A percentile compares a stretch with the other conserved stretches of the same genome.
These are phyloP conservation scores for Solanum aculeatissimum DNA, from an alignment of 305 asterid genomes.

Conservation along the genomic window DNA sequence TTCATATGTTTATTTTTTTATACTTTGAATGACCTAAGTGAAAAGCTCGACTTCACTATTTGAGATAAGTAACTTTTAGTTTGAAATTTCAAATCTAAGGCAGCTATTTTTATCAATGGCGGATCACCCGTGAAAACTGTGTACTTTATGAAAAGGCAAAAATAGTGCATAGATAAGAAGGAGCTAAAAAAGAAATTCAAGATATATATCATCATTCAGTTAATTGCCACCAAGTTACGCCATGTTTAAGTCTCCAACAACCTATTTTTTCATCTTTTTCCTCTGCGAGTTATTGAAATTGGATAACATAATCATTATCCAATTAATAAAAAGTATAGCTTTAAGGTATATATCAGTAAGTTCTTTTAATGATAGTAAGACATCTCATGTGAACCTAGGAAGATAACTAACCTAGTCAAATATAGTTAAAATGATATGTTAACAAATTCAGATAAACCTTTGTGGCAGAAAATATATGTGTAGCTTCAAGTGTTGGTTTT, in stretches of 20 bases:
- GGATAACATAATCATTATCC: background rate
- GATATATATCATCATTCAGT: background rate
- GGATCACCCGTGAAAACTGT: background rate
- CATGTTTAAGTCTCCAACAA: background rate
- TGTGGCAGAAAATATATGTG: background rate
- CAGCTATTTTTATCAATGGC: background rate
- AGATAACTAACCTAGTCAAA: background rate
- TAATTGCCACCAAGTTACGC: background rate
- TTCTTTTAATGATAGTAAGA: background rate
- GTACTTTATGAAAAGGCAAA: background rate
- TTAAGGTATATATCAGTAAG: background rate
- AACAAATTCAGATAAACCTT: background rate
- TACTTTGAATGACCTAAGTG: background rate
- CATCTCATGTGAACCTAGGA: background rate
- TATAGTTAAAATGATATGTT: background rate
- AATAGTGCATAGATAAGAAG: background rate
- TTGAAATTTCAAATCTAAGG: background rate
- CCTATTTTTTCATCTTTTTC: background rate
- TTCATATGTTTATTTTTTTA: background rate
- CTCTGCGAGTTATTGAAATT: background rate
- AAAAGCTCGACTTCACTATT: rapidly evolving
- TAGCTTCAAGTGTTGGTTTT: background rate
- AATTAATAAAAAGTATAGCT: background rate
- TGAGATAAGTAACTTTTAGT: too few species aligned
- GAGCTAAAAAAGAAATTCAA: background rate